Base-by-base conservation (phyloP, 2,329 filamentous ascomycete species). In the Penicillium sp. region DNA sequence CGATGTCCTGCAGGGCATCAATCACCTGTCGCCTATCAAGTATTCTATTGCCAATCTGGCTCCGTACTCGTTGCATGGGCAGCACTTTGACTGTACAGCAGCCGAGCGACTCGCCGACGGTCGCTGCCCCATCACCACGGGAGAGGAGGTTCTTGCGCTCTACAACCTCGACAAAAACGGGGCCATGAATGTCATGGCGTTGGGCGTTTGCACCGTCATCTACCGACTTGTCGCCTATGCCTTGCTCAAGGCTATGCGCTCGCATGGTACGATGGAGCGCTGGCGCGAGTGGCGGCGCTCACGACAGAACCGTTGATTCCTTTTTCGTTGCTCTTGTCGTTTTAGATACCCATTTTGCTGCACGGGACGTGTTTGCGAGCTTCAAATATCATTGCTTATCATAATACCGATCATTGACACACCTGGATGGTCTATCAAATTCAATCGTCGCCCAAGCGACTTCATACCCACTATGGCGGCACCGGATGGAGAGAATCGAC, bases 21-120 rank as follows among this genome's bases (percentile, higher is more conserved):
- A 89, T 59, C 82, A 87, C 59, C 73, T 89, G 15, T 68, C 65
- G n/a, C 86, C 86, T 0, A 75, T 87, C 37, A 82, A 85, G 36
- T 90, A 87, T 57, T 75, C 78, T 0, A 73, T 83, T 3, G 78
- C 79, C 0, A 84, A 84, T 21, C 65, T 90, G 26, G 81, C 80
- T 1, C 78, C 80, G 0, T 87, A 81, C 48, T 80, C 80, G 0
- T 63, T 90, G 21, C 65, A 73, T 5, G 74, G 72, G 0, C 74
- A 86, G 5, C 40, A 57, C 0, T 88, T 90, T 52, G 78, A 77
- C 1, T 90, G 86, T 58, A 75, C 72, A 2, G 72, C 76, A 2
- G 65, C 62, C 7, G 82, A 88, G 66, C 69, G 70, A 25, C 62
- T 86, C 7, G 73, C 75, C 0, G 63, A 78, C 38, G 84, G 84